These are phyloP conservation scores for Candida parachauliodes DNA, from an alignment of 805 yeast species.

Conservation along the genomic window DNA sequence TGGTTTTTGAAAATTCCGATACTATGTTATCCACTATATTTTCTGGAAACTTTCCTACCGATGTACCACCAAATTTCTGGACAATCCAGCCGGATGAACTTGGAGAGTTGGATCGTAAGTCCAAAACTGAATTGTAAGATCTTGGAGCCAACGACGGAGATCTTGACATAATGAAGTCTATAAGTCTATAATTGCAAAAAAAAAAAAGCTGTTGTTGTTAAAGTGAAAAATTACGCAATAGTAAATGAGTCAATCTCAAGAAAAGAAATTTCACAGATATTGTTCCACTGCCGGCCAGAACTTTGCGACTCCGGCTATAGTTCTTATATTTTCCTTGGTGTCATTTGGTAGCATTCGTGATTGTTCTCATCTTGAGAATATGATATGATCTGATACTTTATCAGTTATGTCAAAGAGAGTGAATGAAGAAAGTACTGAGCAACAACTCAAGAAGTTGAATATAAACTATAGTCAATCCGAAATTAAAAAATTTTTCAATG, in stretches of 20 bases:
- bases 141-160: slow-evolving; percentile 11
- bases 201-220: not conserved
- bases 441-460: slow-evolving; percentile 12
- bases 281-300: not conserved
- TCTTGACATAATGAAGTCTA: slow-evolving; percentile 3
- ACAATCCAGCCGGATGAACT: slow-evolving; percentile 40
- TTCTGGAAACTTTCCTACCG: slow-evolving; percentile 91
- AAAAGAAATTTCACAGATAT: not conserved
- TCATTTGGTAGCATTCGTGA: slow-evolving; percentile 1
- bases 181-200: not conserved
- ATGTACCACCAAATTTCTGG: slow-evolving; percentile 96
- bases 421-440: slow-evolving; percentile 2
- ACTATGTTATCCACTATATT: slow-evolving; percentile 84
- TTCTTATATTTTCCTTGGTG: not conserved
- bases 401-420: slow-evolving; percentile 3
- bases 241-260: slow-evolving; percentile 2
- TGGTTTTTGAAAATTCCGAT: slow-evolving; percentile 53
- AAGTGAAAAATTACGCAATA: slow-evolving; percentile 3
- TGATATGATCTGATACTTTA: slow-evolving; percentile 4
- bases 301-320: slow-evolving; percentile 3
- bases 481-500: slow-evolving; percentile 41
- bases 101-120: slow-evolving; percentile 19
- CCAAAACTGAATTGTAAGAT: slow-evolving; percentile 41
- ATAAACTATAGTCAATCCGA: slow-evolving; percentile 27
- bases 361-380: not conserved